Evolutionary conservation across 768 basidiomycete genomes (phyloP).

Genomic region (Agaricus bisporus): DNA sequence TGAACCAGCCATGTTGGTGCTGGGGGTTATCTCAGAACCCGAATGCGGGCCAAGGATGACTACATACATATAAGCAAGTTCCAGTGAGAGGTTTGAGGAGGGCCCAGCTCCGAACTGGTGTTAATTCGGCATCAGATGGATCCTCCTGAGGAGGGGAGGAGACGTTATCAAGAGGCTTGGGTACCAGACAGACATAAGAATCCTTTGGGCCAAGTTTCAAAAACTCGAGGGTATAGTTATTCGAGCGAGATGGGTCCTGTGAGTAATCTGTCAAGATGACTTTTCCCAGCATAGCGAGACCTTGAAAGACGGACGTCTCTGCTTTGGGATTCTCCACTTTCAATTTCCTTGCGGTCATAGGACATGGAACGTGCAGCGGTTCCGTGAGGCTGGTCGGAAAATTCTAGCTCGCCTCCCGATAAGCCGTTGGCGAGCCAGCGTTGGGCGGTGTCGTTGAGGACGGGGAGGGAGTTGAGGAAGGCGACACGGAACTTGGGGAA

Average conservation of each 20-base stretch:
- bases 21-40: constrained; percentile 30
- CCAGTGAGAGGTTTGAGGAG: constrained; percentile 74
- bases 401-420: constrained; percentile 69
- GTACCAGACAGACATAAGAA: constrained; percentile 76
- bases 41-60: constrained; percentile 18
- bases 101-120: constrained; percentile 76
- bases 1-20: constrained; percentile 93
- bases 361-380: constrained; percentile 33
- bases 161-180: constrained; percentile 48
- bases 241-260: constrained; percentile 5
- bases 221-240: constrained; percentile 55
- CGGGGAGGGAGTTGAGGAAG: constrained; percentile 74
- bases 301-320: constrained; percentile 23
- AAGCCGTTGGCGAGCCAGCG: constrained; percentile 72
- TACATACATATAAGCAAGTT: constrained; percentile 79
- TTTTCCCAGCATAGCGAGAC: neutral
- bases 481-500: constrained; percentile 79
- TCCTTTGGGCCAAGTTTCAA: constrained; percentile 68
- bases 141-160: constrained; percentile 37
- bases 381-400: constrained; percentile 61
- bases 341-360: constrained; percentile 52
- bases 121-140: constrained; percentile 51
- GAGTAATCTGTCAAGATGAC: neutral
- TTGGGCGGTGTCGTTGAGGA: constrained; percentile 66
- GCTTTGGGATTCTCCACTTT: constrained; percentile 34